Percentiles rank a stretch among this genome's conserved stretches.
Conservation (phyloP, 208 protist species). For the Crithidia fasciculata region DNA sequence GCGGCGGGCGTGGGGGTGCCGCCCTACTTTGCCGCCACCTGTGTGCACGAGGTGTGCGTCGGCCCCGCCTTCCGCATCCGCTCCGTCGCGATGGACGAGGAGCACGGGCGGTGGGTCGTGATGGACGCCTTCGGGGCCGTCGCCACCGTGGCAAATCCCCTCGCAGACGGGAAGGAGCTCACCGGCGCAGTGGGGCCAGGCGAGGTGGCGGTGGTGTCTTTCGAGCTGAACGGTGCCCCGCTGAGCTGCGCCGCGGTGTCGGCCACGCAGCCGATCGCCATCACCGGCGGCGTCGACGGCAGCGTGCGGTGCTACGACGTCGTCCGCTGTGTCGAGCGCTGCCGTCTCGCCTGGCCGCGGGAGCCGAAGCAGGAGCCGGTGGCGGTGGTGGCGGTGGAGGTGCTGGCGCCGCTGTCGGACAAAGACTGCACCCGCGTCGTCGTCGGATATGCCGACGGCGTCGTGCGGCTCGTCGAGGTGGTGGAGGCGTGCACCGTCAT, state of each 20-base stretch:
- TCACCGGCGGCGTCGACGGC: constrained; percentile 93
- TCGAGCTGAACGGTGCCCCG: constrained; percentile 91
- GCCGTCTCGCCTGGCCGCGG: constrained; percentile 25
- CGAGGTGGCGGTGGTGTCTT: constrained; percentile 1
- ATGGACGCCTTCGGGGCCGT: constrained; percentile 81
- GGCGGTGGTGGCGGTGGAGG: constrained; percentile 23
- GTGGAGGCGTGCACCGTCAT: constrained; percentile 19
- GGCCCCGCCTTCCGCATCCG: constrained; percentile 55
- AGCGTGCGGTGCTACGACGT: constrained; percentile 93
- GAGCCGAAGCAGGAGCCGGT: constrained; percentile 1
- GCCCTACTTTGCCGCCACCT: constrained; percentile 73
- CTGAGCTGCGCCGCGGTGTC: constrained; percentile 86
- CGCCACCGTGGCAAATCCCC: constrained; percentile 37
- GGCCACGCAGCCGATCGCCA: constrained; percentile 73
- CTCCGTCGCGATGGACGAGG: constrained; percentile 55
- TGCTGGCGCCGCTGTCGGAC: constrained; percentile 19
- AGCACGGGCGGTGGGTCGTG: constrained; percentile 74
- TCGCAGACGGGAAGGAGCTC: constrained; percentile 7
- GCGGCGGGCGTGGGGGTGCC: constrained; percentile 90
- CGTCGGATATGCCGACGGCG: constrained; percentile 88
- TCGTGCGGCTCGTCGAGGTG: constrained; percentile 72
- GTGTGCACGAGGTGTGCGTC: constrained; percentile 80
- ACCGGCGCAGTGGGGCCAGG: background rate
- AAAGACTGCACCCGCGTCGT: constrained; percentile 47
- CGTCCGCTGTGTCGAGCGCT: constrained; percentile 63